These are phyloP conservation scores for Puccinia novopanici DNA, from an alignment of 1,284 basidiomycete genomes.

Conservation along the genomic window DNA sequence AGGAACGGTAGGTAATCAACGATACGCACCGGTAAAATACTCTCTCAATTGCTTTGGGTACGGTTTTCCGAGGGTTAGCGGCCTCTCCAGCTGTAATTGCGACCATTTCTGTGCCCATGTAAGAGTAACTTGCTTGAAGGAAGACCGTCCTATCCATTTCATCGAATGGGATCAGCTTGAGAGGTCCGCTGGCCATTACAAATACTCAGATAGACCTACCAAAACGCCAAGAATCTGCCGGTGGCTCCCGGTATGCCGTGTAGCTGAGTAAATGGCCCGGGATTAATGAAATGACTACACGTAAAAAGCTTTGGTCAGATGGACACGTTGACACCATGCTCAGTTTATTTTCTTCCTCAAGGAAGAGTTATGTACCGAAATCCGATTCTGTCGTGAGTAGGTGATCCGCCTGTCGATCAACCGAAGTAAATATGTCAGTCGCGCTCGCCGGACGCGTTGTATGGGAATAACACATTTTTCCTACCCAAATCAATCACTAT, in stretches of 20 bases:
- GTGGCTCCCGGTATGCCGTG: slow-evolving; percentile 58
- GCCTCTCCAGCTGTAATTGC: slow-evolving; percentile 65
- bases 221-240: slow-evolving; percentile 60
- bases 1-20: slow-evolving; percentile 56
- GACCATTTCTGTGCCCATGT: slow-evolving; percentile 81
- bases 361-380: slow-evolving; percentile 57
- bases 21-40: slow-evolving; percentile 72
- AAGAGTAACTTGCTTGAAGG: slow-evolving; percentile 77
- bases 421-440: slow-evolving; percentile 61
- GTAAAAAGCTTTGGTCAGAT: not conserved
- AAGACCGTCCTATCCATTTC: slow-evolving; percentile 61
- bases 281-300: slow-evolving; percentile 69
- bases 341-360: not conserved
- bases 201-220: slow-evolving; percentile 60
- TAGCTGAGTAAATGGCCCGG: slow-evolving; percentile 64
- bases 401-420: slow-evolving; percentile 68
- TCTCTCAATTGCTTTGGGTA: slow-evolving; percentile 74
- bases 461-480: slow-evolving; percentile 63
- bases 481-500: slow-evolving; percentile 73
- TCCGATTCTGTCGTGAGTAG: slow-evolving; percentile 63
- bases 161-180: not conserved
- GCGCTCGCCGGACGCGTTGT: slow-evolving; percentile 42
- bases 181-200: slow-evolving; percentile 59
- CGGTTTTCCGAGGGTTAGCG: slow-evolving; percentile 74
- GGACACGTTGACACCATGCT: not conserved